phyloP scores from a whole-genome alignment of 306 rosid genomes.

The Castanopsis chinensis region DNA sequence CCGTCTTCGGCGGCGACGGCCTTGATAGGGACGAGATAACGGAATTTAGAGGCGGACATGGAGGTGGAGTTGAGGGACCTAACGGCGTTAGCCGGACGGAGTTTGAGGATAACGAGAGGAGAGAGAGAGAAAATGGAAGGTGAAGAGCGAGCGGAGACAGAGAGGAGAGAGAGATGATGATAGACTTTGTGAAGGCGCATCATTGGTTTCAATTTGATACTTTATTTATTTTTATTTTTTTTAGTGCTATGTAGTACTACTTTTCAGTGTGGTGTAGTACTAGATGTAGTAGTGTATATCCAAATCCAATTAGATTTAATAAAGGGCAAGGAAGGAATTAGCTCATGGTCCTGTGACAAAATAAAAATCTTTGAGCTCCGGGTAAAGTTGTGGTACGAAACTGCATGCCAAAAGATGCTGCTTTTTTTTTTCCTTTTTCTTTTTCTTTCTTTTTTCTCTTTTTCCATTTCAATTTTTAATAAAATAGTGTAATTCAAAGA shows the following conservation, averaged over 20 bases:
- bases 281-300: too few relatives aligned
- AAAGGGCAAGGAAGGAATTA: background rate
- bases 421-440: too few relatives aligned
- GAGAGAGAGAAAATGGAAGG: conserved; percentile 38
- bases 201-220: conserved; percentile 6
- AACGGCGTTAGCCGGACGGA: conserved; percentile 15
- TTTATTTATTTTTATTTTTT: conserved; percentile 2
- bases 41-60: conserved; percentile 56
- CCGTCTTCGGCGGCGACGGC: conserved; percentile 44
- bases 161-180: conserved; percentile 57
- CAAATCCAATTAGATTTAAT: background rate
- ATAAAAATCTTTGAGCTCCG: too few relatives aligned
- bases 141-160: conserved; percentile 20
- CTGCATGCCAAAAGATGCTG: too few relatives aligned
- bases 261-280: background rate
- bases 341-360: too few relatives aligned
- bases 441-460: too few relatives aligned
- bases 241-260: background rate
- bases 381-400: too few relatives aligned
- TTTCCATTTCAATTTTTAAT: too few relatives aligned
- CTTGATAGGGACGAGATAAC: conserved; percentile 45
- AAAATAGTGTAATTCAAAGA: too few relatives aligned
- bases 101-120: conserved; percentile 29
- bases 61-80: conserved; percentile 18
- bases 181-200: conserved; percentile 57